Evolutionary conservation across 371 early-diverging fungal species (phyloP).

Genomic region (Umbelopsis sp.): DNA sequence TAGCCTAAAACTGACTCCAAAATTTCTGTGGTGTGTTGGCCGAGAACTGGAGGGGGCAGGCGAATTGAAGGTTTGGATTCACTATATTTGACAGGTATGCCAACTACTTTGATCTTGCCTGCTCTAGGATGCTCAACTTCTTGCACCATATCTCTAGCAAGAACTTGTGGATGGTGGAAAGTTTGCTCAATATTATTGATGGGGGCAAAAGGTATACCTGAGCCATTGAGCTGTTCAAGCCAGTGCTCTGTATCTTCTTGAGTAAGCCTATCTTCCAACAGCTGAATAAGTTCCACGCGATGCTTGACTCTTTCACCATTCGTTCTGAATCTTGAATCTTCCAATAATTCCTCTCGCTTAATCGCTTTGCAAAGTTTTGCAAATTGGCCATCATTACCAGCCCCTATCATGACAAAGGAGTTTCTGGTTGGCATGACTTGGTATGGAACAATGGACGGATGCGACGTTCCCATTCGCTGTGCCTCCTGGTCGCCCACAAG

Average conservation of each 20-base stretch:
- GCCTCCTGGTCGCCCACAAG: slow-evolving; percentile 84
- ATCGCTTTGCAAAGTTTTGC: slow-evolving; percentile 60
- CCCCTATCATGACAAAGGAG: slow-evolving; percentile 85
- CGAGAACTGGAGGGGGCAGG: slow-evolving; percentile 84
- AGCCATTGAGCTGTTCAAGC: slow-evolving; percentile 65
- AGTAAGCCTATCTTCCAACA: slow-evolving; percentile 56
- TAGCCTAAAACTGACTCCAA: slow-evolving; percentile 65
- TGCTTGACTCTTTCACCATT: slow-evolving; percentile 78
- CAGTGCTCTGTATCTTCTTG: slow-evolving; percentile 61
- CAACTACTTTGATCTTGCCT: slow-evolving; percentile 78
- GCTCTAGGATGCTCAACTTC: slow-evolving; percentile 82
- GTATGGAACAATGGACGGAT: slow-evolving; percentile 93
- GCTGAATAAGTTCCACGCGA: slow-evolving; percentile 62
- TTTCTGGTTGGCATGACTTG: slow-evolving; percentile 86
- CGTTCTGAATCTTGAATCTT: slow-evolving; percentile 58
- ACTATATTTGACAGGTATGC: slow-evolving; percentile 83
- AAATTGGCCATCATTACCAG: slow-evolving; percentile 89
- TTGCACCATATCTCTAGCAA: slow-evolving; percentile 76
- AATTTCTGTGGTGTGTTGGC: slow-evolving; percentile 85
- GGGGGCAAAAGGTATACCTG: slow-evolving; percentile 84
- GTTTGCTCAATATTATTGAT: slow-evolving; percentile 86
- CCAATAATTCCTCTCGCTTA: slow-evolving; percentile 51
- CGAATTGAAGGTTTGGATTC: slow-evolving; percentile 67
- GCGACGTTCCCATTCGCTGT: slow-evolving; percentile 84
- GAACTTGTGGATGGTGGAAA: slow-evolving; percentile 87